These are phyloP conservation scores for Umbelopsis ramanniana DNA, from an alignment of 192 early-diverging fungal genomes.

Conservation along the genomic window DNA sequence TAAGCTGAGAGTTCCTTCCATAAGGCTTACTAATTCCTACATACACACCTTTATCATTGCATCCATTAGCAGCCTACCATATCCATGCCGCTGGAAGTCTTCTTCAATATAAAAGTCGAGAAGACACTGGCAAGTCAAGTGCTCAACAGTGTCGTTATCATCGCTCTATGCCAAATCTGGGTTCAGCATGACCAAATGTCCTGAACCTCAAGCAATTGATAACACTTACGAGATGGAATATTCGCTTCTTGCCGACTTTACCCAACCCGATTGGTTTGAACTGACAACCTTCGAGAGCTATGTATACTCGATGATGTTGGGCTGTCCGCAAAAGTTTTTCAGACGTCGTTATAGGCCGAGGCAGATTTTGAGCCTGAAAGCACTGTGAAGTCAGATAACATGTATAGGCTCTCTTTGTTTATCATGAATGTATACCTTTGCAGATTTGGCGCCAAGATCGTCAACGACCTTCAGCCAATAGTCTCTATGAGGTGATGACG, in stretches of 20 bases:
- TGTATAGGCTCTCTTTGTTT: background rate
- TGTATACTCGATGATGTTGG: conserved; percentile 4
- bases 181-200: background rate
- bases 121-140: background rate
- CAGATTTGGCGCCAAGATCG: conserved; percentile 5
- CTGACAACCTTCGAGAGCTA: background rate
- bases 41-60: background rate
- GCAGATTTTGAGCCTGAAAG: background rate
- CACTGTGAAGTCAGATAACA: background rate
- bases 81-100: background rate
- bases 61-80: background rate
- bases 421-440: background rate
- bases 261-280: background rate
- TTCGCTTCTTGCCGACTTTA: conserved; percentile 2
- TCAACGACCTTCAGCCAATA: background rate
- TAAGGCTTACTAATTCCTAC: background rate
- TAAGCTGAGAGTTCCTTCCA: background rate
- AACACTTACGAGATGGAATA: conserved; percentile 14
- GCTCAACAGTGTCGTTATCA: background rate
- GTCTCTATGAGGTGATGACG: background rate
- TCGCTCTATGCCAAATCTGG: background rate
- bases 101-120: background rate
- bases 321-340: background rate
- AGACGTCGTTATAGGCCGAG: background rate
- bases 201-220: background rate